Evolutionary conservation across 495 filamentous ascomycete species (phyloP).

Genomic region (Xylaria cubensis): DNA sequence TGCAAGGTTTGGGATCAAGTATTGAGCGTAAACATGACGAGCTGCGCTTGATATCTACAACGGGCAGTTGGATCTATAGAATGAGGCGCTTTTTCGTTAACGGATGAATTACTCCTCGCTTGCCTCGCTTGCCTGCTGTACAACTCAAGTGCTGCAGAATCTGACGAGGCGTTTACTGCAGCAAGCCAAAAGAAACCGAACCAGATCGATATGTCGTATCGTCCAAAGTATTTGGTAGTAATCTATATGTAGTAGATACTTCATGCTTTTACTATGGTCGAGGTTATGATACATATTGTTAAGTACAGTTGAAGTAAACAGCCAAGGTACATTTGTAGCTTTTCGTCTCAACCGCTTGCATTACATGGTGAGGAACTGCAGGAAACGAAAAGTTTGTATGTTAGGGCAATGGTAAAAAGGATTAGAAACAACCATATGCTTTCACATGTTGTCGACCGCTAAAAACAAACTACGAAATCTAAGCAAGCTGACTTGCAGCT

Average conservation of each 20-base stretch:
- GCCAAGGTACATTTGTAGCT: neutral
- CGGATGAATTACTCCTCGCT: neutral
- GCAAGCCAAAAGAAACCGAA: slow-evolving; percentile 1
- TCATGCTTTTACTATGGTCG: neutral
- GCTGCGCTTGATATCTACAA: slow-evolving; percentile 1
- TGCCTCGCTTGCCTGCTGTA: neutral
- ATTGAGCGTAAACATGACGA: neutral
- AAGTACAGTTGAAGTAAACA: neutral
- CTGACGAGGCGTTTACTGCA: neutral
- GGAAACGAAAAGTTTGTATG: neutral
- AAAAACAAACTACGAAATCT: neutral
- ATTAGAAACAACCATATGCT: neutral
- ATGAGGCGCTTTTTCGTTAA: neutral
- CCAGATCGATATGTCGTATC: neutral
- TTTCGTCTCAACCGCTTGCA: neutral
- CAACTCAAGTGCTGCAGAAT: neutral
- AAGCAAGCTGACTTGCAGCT: neutral
- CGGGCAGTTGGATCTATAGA: neutral
- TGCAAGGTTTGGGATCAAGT: neutral
- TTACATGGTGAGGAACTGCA: neutral
- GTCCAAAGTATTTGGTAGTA: neutral
- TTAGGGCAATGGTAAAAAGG: neutral
- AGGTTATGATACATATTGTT: neutral
- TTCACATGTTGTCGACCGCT: neutral
- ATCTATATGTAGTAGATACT: neutral